Base-by-base conservation (phyloP, 768 basidiomycete species). In the Trametes villosa region DNA sequence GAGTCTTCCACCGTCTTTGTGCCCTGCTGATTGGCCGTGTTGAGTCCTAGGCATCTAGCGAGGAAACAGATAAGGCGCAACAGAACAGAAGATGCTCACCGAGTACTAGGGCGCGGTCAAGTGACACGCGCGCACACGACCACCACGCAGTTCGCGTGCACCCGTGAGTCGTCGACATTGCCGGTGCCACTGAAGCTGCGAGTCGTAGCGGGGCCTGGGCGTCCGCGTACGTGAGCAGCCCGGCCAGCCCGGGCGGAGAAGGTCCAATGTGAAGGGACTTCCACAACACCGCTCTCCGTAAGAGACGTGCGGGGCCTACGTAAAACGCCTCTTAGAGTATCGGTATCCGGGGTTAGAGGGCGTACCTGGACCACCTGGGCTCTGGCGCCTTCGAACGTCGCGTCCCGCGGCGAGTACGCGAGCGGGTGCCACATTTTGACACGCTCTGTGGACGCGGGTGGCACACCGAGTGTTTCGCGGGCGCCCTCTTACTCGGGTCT, bases 311-410 rank as follows among this genome's bases (percentile, higher is more conserved):
- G n/a, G 13, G n/a, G 12, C 40, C 40, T 15, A 34, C 7, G 33
- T 15, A 11, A 17, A 4, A 11, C 36, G 15, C 6, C 7, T 15
- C 30, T n/a, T n/a, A 9, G 24, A 2, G 41, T 47, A 26, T 17
- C 33, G 30, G 27, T 11, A 44, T 3, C 45, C 54, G 54, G 54
- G 38, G 24, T 36, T 56, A 47, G 54, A 46, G 41, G 33, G 54
- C 54, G 54, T 56, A 46, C 45, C 31, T 56, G 54, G 42, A 4
- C 27, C 44, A 15, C 34, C 22, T 31, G 44, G 20, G 24, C 22
- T n/a, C n/a, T n/a, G n/a, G n/a, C n/a, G n/a, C n/a, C n/a, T n/a
- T n/a, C n/a, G n/a, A n/a, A n/a, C n/a, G n/a, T n/a, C n/a, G n/a
- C n/a, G n/a, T n/a, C n/a, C n/a, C n/a, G n/a, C n/a, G n/a, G n/a